phyloP scores from a whole-genome alignment of 108 stramenopile species.

The Nitzschia sp. region DNA sequence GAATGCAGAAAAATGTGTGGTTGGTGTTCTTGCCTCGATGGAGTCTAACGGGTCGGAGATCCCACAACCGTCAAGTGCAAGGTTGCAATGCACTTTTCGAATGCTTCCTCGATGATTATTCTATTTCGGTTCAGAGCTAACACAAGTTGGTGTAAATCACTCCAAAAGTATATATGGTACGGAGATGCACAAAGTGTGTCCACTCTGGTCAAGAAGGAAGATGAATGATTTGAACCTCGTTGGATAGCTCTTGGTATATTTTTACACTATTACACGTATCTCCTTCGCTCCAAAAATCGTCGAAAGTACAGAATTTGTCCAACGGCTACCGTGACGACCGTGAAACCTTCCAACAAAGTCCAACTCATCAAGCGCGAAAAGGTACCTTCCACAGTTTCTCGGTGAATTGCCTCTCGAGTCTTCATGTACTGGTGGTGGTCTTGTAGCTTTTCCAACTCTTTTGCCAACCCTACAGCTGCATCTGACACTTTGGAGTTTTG shows the following conservation, averaged over 20 bases:
- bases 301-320: constrained; percentile 71
- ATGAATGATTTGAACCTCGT: too few relatives aligned
- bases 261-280: constrained; percentile 46
- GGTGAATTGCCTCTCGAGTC: constrained; percentile 55
- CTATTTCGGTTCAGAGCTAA: too few relatives aligned
- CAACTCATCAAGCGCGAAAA: constrained; percentile 55
- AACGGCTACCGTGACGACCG: constrained; percentile 49
- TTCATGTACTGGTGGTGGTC: constrained; percentile 69
- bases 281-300: constrained; percentile 63
- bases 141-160: too few relatives aligned
- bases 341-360: constrained; percentile 53
- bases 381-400: constrained; percentile 51
- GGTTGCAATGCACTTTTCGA: too few relatives aligned
- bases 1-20: too few relatives aligned
- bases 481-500: constrained; percentile 12
- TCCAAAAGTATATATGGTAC: too few relatives aligned
- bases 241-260: background rate
- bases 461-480: constrained; percentile 6
- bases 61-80: too few relatives aligned
- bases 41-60: too few relatives aligned
- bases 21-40: too few relatives aligned
- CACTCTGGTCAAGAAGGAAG: too few relatives aligned
- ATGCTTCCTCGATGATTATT: too few relatives aligned
- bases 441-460: constrained; percentile 17
- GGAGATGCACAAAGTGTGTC: too few relatives aligned